These are phyloP conservation scores for Boletus coffeatus DNA, from an alignment of 1,284 basidiomycete genomes.

Conservation along the genomic window DNA sequence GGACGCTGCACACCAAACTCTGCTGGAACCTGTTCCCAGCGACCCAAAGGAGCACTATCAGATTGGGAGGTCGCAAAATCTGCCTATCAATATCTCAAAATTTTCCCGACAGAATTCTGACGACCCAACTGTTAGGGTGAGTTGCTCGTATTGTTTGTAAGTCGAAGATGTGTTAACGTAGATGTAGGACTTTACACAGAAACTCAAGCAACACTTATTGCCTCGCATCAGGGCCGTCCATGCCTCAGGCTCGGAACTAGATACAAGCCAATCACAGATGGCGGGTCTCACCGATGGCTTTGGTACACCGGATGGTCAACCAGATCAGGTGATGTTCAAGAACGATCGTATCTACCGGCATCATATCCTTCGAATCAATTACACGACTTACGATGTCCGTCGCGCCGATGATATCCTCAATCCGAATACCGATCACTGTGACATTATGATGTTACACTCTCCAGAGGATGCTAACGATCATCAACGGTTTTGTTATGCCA, in stretches of 20 bases:
- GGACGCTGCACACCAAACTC: neutral
- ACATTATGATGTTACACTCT: neutral
- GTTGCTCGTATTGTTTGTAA: neutral
- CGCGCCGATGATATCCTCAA: no score
- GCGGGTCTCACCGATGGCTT: neutral
- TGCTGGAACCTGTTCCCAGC: neutral
- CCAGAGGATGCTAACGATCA: neutral
- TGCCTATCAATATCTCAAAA: neutral
- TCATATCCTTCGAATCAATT: no score
- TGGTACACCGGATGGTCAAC: neutral
- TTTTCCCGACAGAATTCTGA: neutral
- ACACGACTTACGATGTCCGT: no score
- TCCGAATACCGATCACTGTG: no score
- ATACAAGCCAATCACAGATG: neutral
- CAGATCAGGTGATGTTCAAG: neutral
- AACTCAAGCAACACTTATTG: neutral
- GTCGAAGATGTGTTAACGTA: neutral
- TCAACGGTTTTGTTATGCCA: neutral
- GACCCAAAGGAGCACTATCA: neutral
- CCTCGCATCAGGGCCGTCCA: neutral
- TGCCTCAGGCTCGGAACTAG: neutral
- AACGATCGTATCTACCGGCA: no score
- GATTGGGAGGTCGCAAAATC: neutral
- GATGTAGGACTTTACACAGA: neutral
- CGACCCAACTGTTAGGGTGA: neutral